These are phyloP conservation scores for Stephania cephalantha DNA, from an alignment of 164 flowering plant species.

Conservation along the genomic window DNA sequence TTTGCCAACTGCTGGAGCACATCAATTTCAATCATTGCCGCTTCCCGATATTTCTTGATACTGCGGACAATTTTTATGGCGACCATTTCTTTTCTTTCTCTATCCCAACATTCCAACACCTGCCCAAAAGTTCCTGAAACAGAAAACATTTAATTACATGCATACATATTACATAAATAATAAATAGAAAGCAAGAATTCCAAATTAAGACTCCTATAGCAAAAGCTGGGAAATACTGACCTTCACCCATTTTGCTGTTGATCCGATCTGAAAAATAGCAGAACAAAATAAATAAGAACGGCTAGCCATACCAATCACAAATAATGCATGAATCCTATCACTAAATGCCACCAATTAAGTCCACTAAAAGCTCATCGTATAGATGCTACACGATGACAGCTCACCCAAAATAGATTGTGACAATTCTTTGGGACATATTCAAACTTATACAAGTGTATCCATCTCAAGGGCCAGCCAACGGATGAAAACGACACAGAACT, in stretches of 20 bases:
- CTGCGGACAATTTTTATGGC: conserved; percentile 93
- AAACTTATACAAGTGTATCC: not conserved
- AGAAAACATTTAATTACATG: not conserved
- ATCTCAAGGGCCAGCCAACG: not conserved
- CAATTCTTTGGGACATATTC: not conserved
- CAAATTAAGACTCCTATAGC: not conserved
- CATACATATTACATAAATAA: too few relatives aligned
- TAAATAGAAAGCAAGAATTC: not conserved
- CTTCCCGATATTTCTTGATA: conserved; percentile 85
- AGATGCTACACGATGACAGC: not conserved
- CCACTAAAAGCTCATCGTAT: not conserved
- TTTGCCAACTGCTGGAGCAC: conserved; percentile 75
- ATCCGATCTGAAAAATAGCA: conserved; percentile 55
- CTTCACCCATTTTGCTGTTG: conserved; percentile 91
- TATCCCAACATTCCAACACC: conserved; percentile 96
- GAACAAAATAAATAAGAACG: not conserved
- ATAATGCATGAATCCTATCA: not conserved
- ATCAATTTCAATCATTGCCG: conserved; percentile 98
- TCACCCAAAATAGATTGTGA: not conserved
- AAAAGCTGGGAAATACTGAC: conserved; percentile 19
- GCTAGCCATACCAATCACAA: not conserved
- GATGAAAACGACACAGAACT: not conserved
- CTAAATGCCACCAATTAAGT: not conserved
- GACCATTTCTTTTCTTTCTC: conserved; percentile 84
- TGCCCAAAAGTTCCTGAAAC: conserved; percentile 92